phyloP scores from a whole-genome alignment of 257 asterid genomes.

The Solanum raphanifolium region DNA sequence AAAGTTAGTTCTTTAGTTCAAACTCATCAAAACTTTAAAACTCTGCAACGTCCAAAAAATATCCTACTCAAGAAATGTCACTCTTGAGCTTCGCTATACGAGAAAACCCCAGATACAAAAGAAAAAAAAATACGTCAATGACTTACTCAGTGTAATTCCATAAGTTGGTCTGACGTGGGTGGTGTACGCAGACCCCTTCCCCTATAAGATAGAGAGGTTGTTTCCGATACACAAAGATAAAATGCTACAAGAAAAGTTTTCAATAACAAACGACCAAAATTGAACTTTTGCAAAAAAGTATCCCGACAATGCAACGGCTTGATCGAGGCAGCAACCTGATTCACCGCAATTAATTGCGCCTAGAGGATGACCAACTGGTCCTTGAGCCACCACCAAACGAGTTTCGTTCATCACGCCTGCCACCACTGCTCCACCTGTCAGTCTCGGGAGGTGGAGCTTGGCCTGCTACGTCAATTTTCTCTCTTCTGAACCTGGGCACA shows the following conservation, averaged over 20 bases:
- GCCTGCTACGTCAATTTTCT: slow-evolving; percentile 13
- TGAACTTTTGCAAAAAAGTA: not conserved
- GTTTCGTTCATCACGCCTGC: slow-evolving; percentile 44
- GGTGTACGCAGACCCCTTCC: not conserved
- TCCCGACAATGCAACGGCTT: not conserved
- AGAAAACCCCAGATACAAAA: not conserved
- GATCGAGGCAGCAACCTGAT: not conserved
- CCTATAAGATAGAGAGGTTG: not conserved
- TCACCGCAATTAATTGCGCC: slow-evolving; percentile 9
- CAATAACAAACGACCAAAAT: not conserved
- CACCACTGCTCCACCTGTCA: slow-evolving; percentile 38
- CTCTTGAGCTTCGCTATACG: not conserved
- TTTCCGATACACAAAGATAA: not conserved
- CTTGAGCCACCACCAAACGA: slow-evolving; percentile 21
- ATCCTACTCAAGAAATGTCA: not conserved
- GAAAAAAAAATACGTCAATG: not conserved
- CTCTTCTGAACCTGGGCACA: slow-evolving; percentile 34
- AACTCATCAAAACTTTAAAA: not conserved
- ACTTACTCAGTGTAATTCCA: not conserved
- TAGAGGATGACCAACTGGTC: slow-evolving; percentile 28
- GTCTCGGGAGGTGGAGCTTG: slow-evolving; percentile 37
- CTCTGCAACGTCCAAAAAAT: not conserved
- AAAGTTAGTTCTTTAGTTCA: not conserved
- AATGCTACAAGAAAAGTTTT: not conserved
- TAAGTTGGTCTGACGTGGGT: not conserved